phyloP scores from a whole-genome alignment of 805 yeast genomes.

The Zygosaccharomyces gambellarensis region DNA sequence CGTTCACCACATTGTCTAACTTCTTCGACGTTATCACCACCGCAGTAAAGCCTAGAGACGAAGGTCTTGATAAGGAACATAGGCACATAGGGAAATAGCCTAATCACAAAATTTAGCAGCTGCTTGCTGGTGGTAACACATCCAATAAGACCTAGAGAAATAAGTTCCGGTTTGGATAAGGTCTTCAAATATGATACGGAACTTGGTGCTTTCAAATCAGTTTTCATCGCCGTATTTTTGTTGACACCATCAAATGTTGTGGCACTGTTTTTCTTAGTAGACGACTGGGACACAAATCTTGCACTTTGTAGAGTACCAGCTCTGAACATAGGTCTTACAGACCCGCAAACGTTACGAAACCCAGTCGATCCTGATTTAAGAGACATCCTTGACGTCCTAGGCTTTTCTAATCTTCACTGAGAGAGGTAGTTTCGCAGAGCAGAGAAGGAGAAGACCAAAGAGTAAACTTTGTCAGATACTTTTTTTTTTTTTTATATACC shows the following conservation, averaged over 20 bases:
- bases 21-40: constrained; percentile 74
- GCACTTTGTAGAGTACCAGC: background rate
- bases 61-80: constrained; percentile 60
- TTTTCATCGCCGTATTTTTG: constrained; percentile 4
- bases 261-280: constrained; percentile 14
- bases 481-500: too few relatives aligned
- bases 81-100: constrained; percentile 71
- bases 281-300: constrained; percentile 16
- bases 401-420: background rate
- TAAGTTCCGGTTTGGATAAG: constrained; percentile 48
- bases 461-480: background rate
- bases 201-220: constrained; percentile 18
- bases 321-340: background rate
- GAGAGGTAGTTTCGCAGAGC: background rate
- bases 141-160: constrained; percentile 66
- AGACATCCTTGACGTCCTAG: background rate
- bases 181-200: constrained; percentile 45
- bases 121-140: constrained; percentile 61
- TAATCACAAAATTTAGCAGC: constrained; percentile 55
- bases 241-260: background rate
- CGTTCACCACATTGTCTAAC: constrained; percentile 67
- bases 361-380: background rate
- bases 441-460: background rate
- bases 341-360: background rate
- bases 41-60: constrained; percentile 82